Conservation (phyloP, 257 asterid species). For the Solanum tacnaense region DNA sequence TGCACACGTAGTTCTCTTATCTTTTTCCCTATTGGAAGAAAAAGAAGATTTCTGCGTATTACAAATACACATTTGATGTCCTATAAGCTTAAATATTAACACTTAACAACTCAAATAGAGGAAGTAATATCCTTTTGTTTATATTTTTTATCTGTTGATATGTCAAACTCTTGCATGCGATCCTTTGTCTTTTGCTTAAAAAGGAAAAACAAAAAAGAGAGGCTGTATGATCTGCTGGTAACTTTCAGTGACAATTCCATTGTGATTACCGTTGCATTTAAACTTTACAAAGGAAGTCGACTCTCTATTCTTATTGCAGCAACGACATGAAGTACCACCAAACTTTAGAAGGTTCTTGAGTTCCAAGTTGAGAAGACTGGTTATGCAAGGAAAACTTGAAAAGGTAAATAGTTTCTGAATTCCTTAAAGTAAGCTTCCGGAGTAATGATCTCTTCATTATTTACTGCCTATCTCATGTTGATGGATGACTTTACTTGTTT, state of each 20-base stretch:
- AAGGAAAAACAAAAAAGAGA: neutral
- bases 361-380: constrained; percentile 37
- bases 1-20: neutral
- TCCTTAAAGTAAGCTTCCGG: neutral
- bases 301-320: constrained; percentile 17
- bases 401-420: constrained; percentile 26
- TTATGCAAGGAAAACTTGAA: constrained; percentile 36
- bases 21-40: neutral
- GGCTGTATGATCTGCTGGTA: neutral
- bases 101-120: neutral
- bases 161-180: neutral
- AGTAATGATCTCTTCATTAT: neutral
- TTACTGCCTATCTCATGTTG: neutral
- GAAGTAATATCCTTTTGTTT: neutral
- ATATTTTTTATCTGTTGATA: neutral
- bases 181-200: neutral
- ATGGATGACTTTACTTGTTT: neutral
- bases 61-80: neutral
- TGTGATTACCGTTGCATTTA: neutral
- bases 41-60: neutral
- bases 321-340: constrained; percentile 24
- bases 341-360: constrained; percentile 31
- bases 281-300: neutral
- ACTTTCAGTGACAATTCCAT: neutral
- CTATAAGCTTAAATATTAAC: neutral